Base-by-base conservation (phyloP, 202 grass and related monocot species). In the Dendrocalamus latiflorus region DNA sequence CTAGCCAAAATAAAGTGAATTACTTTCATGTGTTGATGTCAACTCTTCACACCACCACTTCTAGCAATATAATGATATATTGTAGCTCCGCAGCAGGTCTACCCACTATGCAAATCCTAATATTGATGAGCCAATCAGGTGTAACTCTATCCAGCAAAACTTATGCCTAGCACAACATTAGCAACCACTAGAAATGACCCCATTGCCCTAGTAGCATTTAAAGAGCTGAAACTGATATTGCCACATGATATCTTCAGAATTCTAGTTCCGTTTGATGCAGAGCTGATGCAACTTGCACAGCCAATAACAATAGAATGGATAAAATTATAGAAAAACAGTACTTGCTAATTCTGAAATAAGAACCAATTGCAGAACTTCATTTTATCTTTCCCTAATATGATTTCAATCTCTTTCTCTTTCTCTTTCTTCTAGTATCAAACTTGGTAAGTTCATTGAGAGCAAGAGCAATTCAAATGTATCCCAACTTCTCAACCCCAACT, bases 41-140 rank as follows among this genome's bases (percentile, higher is more conserved):
- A 84, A 68, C 61, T 84, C 61, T 76, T 69, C 26, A 30, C n/a
- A 17, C 10, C 41, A 20, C 69, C 47, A 72, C 68, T 49, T 71
- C 4, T 33, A 49, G 24, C 3, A 9, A 33, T 28, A 45, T 11
- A 20, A 18, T 71, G 44, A 71, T 50, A 53, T n/a, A 53, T 36
- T 13, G 9, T n/a, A 53, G 36, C 16, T 53, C 36, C 8, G 28
- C 53, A 72, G 6, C 17, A 36, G 47, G 48, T n/a, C 4, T 58
- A 22, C 55, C 4, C 10, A 8, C 21, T 24, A 24, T 58, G 55
- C 53, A 58, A 25, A 58, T 25, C 22, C 55, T 58, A 56, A n/a
- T 56, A 56, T 21, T 61, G 58, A 55, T 13, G 70, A 73, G 17
- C 16, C 70, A 72, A 71, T 51, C 16, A 4, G 26, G 9, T 72